A percentile compares a stretch with the other conserved stretches of the same genome.
phyloP scores from a whole-genome alignment of 2,329 filamentous ascomycete genomes.

The Trichothecium roseum region DNA sequence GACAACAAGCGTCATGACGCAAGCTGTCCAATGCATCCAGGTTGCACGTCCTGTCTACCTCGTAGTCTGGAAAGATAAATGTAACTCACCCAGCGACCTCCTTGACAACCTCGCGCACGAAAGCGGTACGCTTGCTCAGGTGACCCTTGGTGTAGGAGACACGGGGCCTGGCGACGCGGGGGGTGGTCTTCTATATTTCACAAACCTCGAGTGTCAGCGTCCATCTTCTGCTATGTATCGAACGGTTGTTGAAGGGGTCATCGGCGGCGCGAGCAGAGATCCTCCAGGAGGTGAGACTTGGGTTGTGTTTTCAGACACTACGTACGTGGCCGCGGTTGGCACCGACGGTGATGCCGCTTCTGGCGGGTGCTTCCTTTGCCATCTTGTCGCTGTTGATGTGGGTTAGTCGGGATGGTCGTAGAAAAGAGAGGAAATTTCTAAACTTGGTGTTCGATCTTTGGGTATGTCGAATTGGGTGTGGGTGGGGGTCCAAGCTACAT shows the following conservation, averaged over 20 bases:
- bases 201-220: constrained; percentile 42
- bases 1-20: too few relatives aligned
- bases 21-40: too few relatives aligned
- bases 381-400: constrained; percentile 30
- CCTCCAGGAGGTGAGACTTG: constrained; percentile 63
- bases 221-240: constrained; percentile 43
- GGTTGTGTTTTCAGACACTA: constrained; percentile 23
- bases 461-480: constrained; percentile 2
- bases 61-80: constrained; percentile 1
- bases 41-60: not conserved
- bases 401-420: constrained; percentile 19
- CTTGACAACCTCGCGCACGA: constrained; percentile 95
- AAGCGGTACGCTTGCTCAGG: constrained; percentile 91
- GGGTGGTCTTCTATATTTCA: constrained; percentile 65
- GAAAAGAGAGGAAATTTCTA: constrained; percentile 12
- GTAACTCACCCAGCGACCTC: constrained; percentile 83
- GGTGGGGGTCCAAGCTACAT: not conserved
- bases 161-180: constrained; percentile 66
- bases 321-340: constrained; percentile 57
- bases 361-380: constrained; percentile 49
- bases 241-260: constrained; percentile 14
- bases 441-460: not conserved
- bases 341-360: constrained; percentile 50
- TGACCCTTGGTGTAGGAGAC: constrained; percentile 87
- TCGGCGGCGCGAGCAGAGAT: constrained; percentile 42